Percentiles rank a stretch among this genome's conserved stretches.
Evolutionary conservation across 257 asterid species (phyloP).

Genomic region (Verbascum thapsus): DNA sequence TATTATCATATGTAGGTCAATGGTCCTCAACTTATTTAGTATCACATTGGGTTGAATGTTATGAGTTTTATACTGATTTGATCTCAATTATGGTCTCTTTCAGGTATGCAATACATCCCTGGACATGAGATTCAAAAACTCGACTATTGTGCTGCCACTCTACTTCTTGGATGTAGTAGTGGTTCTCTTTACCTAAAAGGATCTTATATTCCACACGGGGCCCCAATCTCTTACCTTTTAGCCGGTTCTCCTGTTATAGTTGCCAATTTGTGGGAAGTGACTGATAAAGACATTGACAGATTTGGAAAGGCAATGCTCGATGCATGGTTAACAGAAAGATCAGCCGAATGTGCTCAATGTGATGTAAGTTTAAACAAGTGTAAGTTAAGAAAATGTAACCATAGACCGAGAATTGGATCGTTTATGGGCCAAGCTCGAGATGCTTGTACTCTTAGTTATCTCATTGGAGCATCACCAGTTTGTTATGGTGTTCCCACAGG

Average conservation of each 20-base stretch:
- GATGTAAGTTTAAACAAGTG: conserved; percentile 20
- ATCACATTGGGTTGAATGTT: too few species aligned
- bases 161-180: conserved; percentile 94
- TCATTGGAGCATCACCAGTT: conserved; percentile 95
- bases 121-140: conserved; percentile 75
- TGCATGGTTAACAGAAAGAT: conserved; percentile 78
- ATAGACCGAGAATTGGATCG: conserved; percentile 72
- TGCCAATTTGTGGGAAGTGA: conserved; percentile 95
- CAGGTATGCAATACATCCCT: conserved; percentile 89
- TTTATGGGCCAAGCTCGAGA: conserved; percentile 85
- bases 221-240: conserved; percentile 71
- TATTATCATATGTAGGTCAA: too few species aligned
- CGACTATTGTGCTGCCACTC: conserved; percentile 77
- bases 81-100: conserved; percentile 19
- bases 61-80: too few species aligned
- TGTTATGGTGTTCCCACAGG: conserved; percentile 99
- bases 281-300: conserved; percentile 94
- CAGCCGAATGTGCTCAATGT: conserved; percentile 52
- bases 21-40: too few species aligned
- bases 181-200: conserved; percentile 76
- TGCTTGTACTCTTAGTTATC: conserved; percentile 72
- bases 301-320: conserved; percentile 91
- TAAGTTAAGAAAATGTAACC: conserved; percentile 40
- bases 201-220: conserved; percentile 77
- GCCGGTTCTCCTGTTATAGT: conserved; percentile 88